Evolutionary conservation across 1,139 yeast genomes (phyloP), one percentile per base, ranked within the genome.

Genomic region (Nakaseomyces delphensis): DNA sequence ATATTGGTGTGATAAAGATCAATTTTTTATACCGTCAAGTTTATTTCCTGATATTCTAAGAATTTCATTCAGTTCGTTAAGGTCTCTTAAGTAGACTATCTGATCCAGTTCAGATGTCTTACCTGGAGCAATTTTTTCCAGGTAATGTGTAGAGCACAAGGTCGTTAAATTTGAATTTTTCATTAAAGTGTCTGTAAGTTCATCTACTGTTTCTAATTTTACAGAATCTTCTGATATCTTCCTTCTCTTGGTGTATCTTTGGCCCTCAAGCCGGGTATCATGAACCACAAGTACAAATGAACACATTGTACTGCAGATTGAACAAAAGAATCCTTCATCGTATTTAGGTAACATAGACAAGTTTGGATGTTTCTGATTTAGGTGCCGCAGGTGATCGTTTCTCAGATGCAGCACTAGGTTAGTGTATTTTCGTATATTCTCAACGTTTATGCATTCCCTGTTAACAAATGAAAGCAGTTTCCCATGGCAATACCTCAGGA

Each of bases 251-350:
- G 47, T 18, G 47, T 40, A 40, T 48, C 46, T 19, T 42, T 42
- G 10, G 32, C 20, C 9, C 33, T 31, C 39, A 4, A 4, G 3
- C 3, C 15, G 21, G 14, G 14, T 4, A 31, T 29, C 23, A 18
- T 48, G 54, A 5, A 53, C 49, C 3, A 61, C 55, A 46, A 57
- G 61, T 2, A 59, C 57, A 39, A 61, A 54, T 1, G 66, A 59
- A 44, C 69, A 66, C 28, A 65, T 60, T 2, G 67, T 60, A 33
- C 59, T 59, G 47, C 69, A 66, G 28, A 48, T 44, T 0, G 55
- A 41, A 47, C 70, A 66, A 36, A 49, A 52, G 1, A 59, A 42
- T 11, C 47, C 49, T 6, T 51, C 50, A 3, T 54, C 57, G 5
- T 47, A 45, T 21, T 47, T 48, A 35, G 44, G 44, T 1, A 37